phyloP scores from a whole-genome alignment of 164 flowering plant genomes.

The Chimonanthus salicifolius region DNA sequence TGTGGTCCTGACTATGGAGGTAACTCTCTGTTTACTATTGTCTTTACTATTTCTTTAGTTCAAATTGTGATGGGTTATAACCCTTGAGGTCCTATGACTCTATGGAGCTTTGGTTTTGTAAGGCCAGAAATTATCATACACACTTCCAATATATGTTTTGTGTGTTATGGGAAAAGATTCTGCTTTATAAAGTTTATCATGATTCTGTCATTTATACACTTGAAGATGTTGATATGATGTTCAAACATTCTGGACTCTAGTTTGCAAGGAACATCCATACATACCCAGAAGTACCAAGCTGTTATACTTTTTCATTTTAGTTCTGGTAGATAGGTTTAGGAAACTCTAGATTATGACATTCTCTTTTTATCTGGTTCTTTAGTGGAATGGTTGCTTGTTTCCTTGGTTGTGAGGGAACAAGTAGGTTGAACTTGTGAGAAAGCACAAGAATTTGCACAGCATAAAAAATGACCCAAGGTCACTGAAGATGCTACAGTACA shows the following conservation, averaged over 20 bases:
- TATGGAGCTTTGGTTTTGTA: neutral
- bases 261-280: neutral
- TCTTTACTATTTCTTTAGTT: neutral
- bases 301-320: no score
- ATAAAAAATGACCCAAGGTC: constrained; percentile 40
- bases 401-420: neutral
- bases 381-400: neutral
- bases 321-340: neutral
- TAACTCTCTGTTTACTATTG: constrained; percentile 11
- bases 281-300: neutral
- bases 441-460: constrained; percentile 55
- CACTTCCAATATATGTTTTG: neutral
- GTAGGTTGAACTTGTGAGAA: constrained; percentile 53
- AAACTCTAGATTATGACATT: neutral
- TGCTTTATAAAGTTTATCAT: neutral
- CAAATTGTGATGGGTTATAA: neutral
- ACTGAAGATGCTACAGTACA: constrained; percentile 63
- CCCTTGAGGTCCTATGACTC: neutral
- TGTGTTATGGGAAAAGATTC: neutral
- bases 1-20: constrained; percentile 71
- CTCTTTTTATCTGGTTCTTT: neutral
- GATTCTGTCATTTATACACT: neutral
- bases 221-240: neutral
- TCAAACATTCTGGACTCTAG: neutral
- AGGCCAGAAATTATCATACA: neutral